Evolutionary conservation across 345 rosid species (phyloP), one percentile per base, ranked within the genome.

Genomic region (Moricandia arvensis): DNA sequence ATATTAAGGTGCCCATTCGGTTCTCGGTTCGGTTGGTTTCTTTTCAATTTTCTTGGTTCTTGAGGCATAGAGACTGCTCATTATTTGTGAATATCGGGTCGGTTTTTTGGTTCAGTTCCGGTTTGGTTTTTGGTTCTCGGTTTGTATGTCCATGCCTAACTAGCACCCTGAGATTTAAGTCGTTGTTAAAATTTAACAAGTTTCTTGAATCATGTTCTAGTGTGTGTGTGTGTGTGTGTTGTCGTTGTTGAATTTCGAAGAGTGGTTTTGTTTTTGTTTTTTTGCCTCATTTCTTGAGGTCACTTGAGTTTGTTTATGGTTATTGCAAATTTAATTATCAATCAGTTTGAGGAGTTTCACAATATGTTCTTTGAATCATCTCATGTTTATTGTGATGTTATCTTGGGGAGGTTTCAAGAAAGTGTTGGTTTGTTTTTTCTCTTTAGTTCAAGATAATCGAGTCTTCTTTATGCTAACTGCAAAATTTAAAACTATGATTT

Each of bases 401-500:
- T 59, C 33, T 76, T 74, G 57, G 57, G 63, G 37, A 59, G 63
- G 8, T 13, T 29, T 29, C 33, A 27, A 59, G 18, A 30, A 58
- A 21, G 16, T 29, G 18, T 29, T n/a, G 7, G 5, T 45, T 41
- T 59, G 29, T n/a, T n/a, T n/a, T n/a, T n/a, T n/a, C n/a, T n/a
- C n/a, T n/a, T n/a, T n/a, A n/a, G n/a, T n/a, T n/a, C n/a, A n/a
- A n/a, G n/a, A n/a, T n/a, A n/a, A n/a, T n/a, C n/a, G n/a, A n/a
- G n/a, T n/a, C n/a, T n/a, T n/a, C n/a, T n/a, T n/a, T n/a, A n/a
- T n/a, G n/a, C n/a, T n/a, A n/a, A n/a, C n/a, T n/a, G n/a, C n/a
- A n/a, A n/a, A n/a, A n/a, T n/a, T n/a, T n/a, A n/a, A 61, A 69
- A 58, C 33, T 57, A 2, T 71, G 72, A 63, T 11, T 45, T 45